These are phyloP conservation scores for Oryza officinalis DNA, from an alignment of 176 grass and related monocot genomes.

Conservation along the genomic window DNA sequence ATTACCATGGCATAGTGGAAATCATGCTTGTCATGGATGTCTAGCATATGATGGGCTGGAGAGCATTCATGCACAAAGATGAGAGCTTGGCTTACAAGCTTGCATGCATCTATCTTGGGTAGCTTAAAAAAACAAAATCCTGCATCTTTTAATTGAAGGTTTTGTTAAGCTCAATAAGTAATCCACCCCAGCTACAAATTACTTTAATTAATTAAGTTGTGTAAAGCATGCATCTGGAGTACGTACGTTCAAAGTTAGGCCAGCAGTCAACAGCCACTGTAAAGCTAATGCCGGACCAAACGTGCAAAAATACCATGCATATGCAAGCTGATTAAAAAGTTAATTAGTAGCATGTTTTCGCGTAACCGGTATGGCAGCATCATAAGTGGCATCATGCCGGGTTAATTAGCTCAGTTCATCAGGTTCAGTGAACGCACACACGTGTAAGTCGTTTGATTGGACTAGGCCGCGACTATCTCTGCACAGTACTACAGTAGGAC, in stretches of 20 bases:
- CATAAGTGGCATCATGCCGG: not conserved
- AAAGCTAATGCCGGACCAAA: not conserved
- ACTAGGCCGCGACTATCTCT: conserved; percentile 24
- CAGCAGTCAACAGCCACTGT: conserved; percentile 34
- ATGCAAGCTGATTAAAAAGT: not conserved
- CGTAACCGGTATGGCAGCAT: conserved; percentile 1
- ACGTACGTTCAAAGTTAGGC: conserved; percentile 39
- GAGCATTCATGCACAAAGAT: not conserved
- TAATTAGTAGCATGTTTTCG: conserved; percentile 9
- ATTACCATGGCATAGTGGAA: not conserved
- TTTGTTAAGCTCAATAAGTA: conserved; percentile 5
- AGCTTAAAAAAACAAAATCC: not conserved
- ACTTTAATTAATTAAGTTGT: not conserved
- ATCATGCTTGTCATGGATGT: not conserved
- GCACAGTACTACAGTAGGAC: not conserved
- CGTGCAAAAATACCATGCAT: conserved; percentile 15
- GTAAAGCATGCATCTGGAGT: not conserved
- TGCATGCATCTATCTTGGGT: not conserved
- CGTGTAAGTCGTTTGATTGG: conserved; percentile 28
- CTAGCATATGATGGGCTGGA: not conserved
- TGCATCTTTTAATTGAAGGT: not conserved
- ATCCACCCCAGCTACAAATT: not conserved
- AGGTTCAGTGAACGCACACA: conserved; percentile 35
- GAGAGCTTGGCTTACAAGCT: not conserved
- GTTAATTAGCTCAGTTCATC: not conserved